Percentiles rank a stretch among this genome's conserved stretches.
Conservation (phyloP, 129 eudicot species). For the Arctium minus region DNA sequence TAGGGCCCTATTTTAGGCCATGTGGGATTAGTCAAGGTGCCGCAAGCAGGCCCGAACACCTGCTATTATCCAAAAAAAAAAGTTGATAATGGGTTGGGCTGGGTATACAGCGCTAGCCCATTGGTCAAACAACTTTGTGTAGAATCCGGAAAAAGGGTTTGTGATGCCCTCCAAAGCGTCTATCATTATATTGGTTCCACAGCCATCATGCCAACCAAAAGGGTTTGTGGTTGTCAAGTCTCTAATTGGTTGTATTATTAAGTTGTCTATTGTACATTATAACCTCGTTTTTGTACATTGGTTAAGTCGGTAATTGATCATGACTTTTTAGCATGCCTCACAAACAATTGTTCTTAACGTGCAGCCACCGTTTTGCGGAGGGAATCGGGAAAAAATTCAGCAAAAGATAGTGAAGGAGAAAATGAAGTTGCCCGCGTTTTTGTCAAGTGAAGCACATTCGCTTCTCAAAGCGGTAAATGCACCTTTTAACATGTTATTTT, state of each 20-base stretch:
- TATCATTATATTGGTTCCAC: not conserved
- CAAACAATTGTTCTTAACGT: constrained; percentile 16
- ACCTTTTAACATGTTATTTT: not conserved
- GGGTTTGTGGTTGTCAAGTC: not conserved
- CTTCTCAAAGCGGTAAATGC: constrained; percentile 70
- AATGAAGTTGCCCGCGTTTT: constrained; percentile 73
- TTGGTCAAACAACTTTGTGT: no score
- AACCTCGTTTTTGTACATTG: not conserved
- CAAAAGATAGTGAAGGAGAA: constrained; percentile 84
- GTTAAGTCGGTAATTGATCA: not conserved
- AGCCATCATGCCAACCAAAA: not conserved
- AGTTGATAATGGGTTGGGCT: not conserved
- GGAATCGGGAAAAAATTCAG: constrained; percentile 77
- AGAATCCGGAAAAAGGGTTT: not conserved
- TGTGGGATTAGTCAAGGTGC: not conserved
- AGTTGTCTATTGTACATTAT: not conserved
- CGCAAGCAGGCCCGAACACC: not conserved
- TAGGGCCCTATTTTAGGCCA: not conserved
- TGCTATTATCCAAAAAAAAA: not conserved
- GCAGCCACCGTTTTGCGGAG: constrained; percentile 89
- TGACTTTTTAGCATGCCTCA: not conserved
- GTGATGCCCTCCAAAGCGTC: not conserved
- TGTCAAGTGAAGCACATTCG: constrained; percentile 85
- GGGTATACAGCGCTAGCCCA: no score
- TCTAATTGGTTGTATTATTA: not conserved